These are phyloP conservation scores for Scheffersomyces quercinus DNA, from an alignment of 1,139 yeast species.

Conservation along the genomic window DNA sequence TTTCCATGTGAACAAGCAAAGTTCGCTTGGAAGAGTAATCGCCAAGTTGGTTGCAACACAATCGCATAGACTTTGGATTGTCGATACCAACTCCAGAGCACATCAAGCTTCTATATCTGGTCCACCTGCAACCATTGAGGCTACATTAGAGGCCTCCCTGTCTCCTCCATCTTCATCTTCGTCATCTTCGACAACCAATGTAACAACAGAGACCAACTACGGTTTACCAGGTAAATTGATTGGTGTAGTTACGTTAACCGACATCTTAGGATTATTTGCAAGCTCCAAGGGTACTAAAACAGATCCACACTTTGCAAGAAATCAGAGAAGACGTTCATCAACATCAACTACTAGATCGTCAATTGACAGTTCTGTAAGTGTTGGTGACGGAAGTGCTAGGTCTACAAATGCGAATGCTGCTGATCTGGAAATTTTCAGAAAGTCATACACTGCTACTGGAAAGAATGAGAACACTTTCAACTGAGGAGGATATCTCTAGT, in stretches of 20 bases:
- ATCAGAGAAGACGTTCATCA: conserved; percentile 77
- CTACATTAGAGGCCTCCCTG: conserved; percentile 16
- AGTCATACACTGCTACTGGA: conserved; percentile 12
- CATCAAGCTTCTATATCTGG: conserved; percentile 16
- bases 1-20: conserved; percentile 80
- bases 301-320: conserved; percentile 83
- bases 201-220: conserved; percentile 9
- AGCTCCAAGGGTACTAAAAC: conserved; percentile 62
- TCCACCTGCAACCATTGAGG: conserved; percentile 25
- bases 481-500: no score
- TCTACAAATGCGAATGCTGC: conserved; percentile 7
- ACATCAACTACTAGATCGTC: conserved; percentile 46
- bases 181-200: conserved; percentile 10
- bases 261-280: conserved; percentile 79
- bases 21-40: conserved; percentile 83
- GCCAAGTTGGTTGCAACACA: conserved; percentile 95
- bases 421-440: conserved; percentile 19
- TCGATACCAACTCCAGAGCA: conserved; percentile 47
- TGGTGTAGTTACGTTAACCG: conserved; percentile 91
- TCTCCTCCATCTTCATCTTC: conserved; percentile 3
- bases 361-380: conserved; percentile 23
- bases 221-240: conserved; percentile 70
- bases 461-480: conserved; percentile 7
- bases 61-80: conserved; percentile 92
- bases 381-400: neutral